A percentile compares a stretch with the other conserved stretches of the same genome.
Conservation (phyloP, 768 basidiomycete genomes). For the Exsudoporus frostii region DNA sequence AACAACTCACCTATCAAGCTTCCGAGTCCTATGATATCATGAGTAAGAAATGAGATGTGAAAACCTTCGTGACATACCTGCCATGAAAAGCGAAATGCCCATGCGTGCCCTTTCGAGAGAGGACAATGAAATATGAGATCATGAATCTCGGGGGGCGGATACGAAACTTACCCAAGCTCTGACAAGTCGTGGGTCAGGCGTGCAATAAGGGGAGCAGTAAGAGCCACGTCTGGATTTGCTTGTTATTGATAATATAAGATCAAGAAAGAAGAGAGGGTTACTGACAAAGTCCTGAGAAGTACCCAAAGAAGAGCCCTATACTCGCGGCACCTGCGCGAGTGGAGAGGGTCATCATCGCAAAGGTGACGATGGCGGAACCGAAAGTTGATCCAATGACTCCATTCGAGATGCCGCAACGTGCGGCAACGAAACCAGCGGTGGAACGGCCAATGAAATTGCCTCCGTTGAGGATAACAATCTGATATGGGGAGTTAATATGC, state of each 20-base stretch:
- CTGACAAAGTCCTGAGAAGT: conserved; percentile 47
- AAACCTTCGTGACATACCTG: conserved; percentile 31
- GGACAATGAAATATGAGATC: conserved; percentile 14
- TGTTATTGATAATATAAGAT: not conserved
- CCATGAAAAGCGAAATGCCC: conserved; percentile 47
- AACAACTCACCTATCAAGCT: conserved; percentile 20
- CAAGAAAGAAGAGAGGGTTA: not conserved
- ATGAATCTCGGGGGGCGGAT: not conserved
- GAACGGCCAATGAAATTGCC: conserved; percentile 37
- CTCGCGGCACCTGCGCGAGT: conserved; percentile 35
- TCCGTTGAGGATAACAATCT: conserved; percentile 39
- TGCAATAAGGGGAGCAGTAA: conserved; percentile 42
- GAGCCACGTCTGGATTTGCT: conserved; percentile 33
- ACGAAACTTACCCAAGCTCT: conserved; percentile 45
- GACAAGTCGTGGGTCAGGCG: conserved; percentile 40
- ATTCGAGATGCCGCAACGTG: conserved; percentile 43
- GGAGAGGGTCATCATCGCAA: conserved; percentile 41
- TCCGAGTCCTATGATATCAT: conserved; percentile 21
- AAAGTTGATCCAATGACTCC: conserved; percentile 37
- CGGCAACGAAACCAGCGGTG: conserved; percentile 35
- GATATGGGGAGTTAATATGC: not conserved
- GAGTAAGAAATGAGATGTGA: not conserved
- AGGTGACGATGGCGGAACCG: conserved; percentile 38
- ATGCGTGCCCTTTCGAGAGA: conserved; percentile 32
- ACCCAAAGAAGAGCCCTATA: conserved; percentile 44